Evolutionary conservation across 352 stramenopile species (phyloP).

Genomic region (Globisporangium spinosum): DNA sequence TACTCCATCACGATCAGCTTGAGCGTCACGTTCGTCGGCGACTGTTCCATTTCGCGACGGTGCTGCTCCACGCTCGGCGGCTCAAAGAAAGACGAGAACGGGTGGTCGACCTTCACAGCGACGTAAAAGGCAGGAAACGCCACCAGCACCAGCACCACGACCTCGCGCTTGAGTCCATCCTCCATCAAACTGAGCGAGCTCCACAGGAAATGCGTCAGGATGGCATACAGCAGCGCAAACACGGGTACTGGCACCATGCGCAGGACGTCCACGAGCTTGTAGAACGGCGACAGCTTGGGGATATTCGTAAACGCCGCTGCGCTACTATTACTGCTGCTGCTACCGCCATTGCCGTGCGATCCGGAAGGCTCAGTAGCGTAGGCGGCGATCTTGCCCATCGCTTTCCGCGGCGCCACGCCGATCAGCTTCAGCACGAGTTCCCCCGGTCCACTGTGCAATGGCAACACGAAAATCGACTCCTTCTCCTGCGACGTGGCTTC

Average conservation of each 20-base stretch:
- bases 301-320: neutral
- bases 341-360: constrained; percentile 15
- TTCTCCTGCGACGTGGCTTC: constrained; percentile 22
- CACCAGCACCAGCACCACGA: constrained; percentile 59
- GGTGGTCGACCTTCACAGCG: constrained; percentile 69
- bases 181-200: constrained; percentile 33
- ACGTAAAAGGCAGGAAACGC: constrained; percentile 64
- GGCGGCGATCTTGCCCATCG: constrained; percentile 39
- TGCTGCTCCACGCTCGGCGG: constrained; percentile 22
- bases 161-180: constrained; percentile 42
- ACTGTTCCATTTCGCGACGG: constrained; percentile 13
- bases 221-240: constrained; percentile 72
- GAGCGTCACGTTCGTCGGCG: constrained; percentile 34
- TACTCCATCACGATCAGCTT: constrained; percentile 80
- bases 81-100: constrained; percentile 61
- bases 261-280: constrained; percentile 34
- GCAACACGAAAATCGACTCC: constrained; percentile 59
- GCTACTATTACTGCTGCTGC: neutral
- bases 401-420: constrained; percentile 41
- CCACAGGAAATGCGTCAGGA: constrained; percentile 63
- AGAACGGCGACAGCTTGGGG: constrained; percentile 29
- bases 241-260: constrained; percentile 53
- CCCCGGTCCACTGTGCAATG: constrained; percentile 49
- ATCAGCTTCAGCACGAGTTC: constrained; percentile 61
- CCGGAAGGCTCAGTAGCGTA: neutral